A percentile compares a stretch with the other conserved stretches of the same genome.
These are phyloP conservation scores for Trichoderma citrinoviride DNA, from an alignment of 2,329 filamentous ascomycete species.

Conservation along the genomic window DNA sequence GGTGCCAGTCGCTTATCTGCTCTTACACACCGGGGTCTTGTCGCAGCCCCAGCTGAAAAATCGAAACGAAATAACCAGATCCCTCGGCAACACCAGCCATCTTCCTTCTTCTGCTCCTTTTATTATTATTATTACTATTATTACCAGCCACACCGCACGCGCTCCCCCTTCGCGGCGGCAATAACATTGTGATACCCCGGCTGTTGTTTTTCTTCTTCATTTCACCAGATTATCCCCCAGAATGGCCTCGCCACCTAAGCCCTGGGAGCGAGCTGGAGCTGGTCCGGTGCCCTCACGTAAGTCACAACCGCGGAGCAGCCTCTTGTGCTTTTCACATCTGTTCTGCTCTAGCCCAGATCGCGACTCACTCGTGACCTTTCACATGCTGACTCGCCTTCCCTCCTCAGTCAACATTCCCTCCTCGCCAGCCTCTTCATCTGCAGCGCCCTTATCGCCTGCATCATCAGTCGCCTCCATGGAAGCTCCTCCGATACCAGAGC, in stretches of 20 bases:
- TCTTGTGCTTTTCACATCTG: not conserved
- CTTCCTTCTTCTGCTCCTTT: not conserved
- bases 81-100: constrained; percentile 6
- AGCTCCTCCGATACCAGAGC: constrained; percentile 72
- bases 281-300: constrained; percentile 14
- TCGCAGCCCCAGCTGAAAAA: constrained; percentile 13
- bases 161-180: not conserved
- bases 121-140: not conserved
- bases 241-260: constrained; percentile 88
- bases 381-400: constrained; percentile 32
- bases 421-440: constrained; percentile 41
- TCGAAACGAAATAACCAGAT: not conserved
- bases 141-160: not conserved
- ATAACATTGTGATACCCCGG: constrained; percentile 10
- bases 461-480: constrained; percentile 36
- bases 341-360: not conserved
- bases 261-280: constrained; percentile 73
- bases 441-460: constrained; percentile 34
- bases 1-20: constrained; percentile 4
- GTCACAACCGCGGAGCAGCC: not conserved
- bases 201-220: not conserved
- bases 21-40: constrained; percentile 1
- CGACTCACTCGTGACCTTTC: constrained; percentile 24
- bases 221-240: constrained; percentile 1
- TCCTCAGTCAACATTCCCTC: constrained; percentile 29